These are phyloP conservation scores for Gryganskiella cystojenkinii DNA, from an alignment of 192 early-diverging fungal species.

Conservation along the genomic window DNA sequence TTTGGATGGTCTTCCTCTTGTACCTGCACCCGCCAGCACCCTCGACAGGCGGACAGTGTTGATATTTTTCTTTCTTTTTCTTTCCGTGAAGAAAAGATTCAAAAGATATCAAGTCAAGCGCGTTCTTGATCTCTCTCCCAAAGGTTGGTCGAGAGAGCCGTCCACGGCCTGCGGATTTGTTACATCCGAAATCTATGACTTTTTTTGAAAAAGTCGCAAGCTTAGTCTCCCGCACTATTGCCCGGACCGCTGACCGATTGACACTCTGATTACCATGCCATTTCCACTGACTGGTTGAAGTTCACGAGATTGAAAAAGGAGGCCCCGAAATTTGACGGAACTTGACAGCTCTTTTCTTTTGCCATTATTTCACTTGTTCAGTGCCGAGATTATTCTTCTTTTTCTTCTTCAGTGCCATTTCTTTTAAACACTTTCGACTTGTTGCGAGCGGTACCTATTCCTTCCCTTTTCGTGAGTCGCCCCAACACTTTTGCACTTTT, in stretches of 20 bases:
- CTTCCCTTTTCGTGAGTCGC: constrained; percentile 10
- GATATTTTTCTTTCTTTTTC: too few species aligned
- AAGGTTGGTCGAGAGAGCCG: constrained; percentile 45
- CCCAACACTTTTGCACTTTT: constrained; percentile 11
- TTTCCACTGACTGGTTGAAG: constrained; percentile 12
- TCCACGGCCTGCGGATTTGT: constrained; percentile 9
- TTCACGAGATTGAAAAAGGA: constrained; percentile 31
- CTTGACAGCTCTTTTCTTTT: constrained; percentile 49
- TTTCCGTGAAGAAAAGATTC: background rate
- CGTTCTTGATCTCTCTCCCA: constrained; percentile 45
- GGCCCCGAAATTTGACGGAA: constrained; percentile 54
- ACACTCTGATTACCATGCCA: constrained; percentile 18
- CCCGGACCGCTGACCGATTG: constrained; percentile 5
- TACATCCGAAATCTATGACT: background rate
- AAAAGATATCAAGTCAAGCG: constrained; percentile 36
- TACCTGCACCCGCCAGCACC: background rate
- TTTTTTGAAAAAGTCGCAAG: constrained; percentile 4
- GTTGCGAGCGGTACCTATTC: background rate
- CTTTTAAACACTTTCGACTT: background rate
- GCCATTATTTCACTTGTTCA: constrained; percentile 18
- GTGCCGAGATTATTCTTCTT: constrained; percentile 7
- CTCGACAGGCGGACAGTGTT: constrained; percentile 21
- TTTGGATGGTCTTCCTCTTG: constrained; percentile 1
- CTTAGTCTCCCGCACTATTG: constrained; percentile 34
- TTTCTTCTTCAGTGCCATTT: background rate